Evolutionary conservation across 2,329 filamentous ascomycete genomes (phyloP), one percentile per base, ranked within the genome.

Genomic region (Daldinia sp.): DNA sequence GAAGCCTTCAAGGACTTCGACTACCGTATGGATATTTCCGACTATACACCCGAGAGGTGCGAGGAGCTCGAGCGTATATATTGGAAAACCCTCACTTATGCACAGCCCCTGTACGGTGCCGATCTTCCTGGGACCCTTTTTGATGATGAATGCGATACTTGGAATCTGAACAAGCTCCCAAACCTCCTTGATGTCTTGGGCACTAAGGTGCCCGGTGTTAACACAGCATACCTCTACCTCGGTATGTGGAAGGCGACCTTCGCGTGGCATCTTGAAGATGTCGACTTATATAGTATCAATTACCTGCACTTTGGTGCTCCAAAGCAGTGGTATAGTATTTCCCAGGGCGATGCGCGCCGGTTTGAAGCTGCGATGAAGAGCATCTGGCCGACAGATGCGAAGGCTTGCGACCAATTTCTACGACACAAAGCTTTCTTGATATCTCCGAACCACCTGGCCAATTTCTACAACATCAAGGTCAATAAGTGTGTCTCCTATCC

Each of bases 191-290:
- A 99, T 77, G 92, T 97, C 3, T 83, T 99, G 1, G 95, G 95
- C 5, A 94, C 93, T 58, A 97, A 97, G 71, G 93, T 99, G 7
- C 96, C 95, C 2, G 95, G 95, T 69, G 96, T 99, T 74, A 99
- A 99, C 74, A 99, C 94, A 1, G 94, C 95, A 1, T 99, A 99
- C 74, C 86, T 99, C 1, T 99, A 99, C 74, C 84, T 99, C 62
- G 95, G 95, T 41, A 99, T 99, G 95, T 99, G 95, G 95, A 98
- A 98, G 78, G 94, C 95, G 10, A 98, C 95, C 0, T 99, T 99
- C 76, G 95, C 95, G 7, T 99, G 95, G 95, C 95, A 99, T 84
- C 81, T 99, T 54, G 95, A 99, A 76, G 95, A 99, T 75, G 94
- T 99, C 39, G 95, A 99, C 80, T 86, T 99, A 3, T 99, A 99